These are phyloP conservation scores for Penicillium thymicola DNA, from an alignment of 2,329 filamentous ascomycete genomes.

Conservation along the genomic window DNA sequence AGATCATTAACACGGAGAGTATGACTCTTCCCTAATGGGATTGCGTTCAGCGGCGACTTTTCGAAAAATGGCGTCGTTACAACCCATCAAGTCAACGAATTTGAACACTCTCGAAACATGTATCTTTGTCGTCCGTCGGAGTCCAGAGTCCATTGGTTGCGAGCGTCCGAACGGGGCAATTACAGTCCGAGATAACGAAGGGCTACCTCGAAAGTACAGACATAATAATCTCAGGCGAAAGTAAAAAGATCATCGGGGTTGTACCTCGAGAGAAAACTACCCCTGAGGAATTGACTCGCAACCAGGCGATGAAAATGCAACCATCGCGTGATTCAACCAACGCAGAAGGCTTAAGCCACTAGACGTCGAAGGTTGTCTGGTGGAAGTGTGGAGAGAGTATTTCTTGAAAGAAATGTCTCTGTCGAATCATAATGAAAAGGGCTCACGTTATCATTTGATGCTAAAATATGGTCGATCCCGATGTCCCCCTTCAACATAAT, in stretches of 20 bases:
- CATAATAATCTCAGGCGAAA: neutral
- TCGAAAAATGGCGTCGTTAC: neutral
- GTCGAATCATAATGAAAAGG: neutral
- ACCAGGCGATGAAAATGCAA: neutral
- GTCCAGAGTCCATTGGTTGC: neutral
- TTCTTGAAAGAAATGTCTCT: neutral
- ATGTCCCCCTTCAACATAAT: conserved; percentile 34
- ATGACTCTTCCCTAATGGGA: neutral
- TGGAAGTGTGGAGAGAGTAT: neutral
- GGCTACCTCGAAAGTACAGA: neutral
- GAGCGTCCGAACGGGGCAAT: neutral
- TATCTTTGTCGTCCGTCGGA: neutral
- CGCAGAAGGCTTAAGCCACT: neutral
- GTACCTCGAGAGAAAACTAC: neutral
- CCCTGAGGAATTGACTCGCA: neutral
- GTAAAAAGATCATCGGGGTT: neutral
- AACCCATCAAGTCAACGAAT: neutral
- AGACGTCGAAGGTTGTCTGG: neutral
- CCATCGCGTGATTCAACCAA: neutral
- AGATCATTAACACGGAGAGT: neutral
- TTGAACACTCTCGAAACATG: neutral
- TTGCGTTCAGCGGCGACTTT: conserved; percentile 1
- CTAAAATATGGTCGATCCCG: neutral
- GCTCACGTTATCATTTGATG: neutral
- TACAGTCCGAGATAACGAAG: neutral